Percentiles rank a stretch among this genome's conserved stretches.
These are phyloP conservation scores for Thielaviopsis musarum DNA, from an alignment of 2,329 filamentous ascomycete genomes.

Conservation along the genomic window DNA sequence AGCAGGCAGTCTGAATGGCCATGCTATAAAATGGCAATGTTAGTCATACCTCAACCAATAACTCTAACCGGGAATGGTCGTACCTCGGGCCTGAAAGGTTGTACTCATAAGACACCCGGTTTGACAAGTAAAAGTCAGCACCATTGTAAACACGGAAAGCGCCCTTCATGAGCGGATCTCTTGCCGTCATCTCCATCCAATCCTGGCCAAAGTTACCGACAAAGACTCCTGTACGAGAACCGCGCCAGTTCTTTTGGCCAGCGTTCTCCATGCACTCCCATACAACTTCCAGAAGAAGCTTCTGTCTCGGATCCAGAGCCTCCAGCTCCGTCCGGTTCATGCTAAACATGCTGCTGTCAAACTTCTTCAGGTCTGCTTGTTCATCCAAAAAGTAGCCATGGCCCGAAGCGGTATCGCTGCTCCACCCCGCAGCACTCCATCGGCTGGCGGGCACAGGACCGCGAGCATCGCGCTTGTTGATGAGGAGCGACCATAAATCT, in stretches of 20 bases:
- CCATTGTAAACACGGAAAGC: not conserved
- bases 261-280: conserved; percentile 19
- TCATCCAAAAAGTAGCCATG: not conserved
- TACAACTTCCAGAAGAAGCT: conserved; percentile 16
- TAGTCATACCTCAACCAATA: conserved; percentile 19
- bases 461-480: conserved; percentile 24
- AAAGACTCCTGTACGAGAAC: conserved; percentile 18
- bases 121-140: conserved; percentile 13
- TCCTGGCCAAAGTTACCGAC: conserved; percentile 17
- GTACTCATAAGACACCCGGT: not conserved
- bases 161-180: not conserved
- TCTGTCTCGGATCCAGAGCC: conserved; percentile 18
- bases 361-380: conserved; percentile 23
- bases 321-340: not conserved
- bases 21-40: conserved; percentile 17
- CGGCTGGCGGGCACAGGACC: conserved; percentile 22
- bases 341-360: not conserved
- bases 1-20: conserved; percentile 22
- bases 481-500: conserved; percentile 29
- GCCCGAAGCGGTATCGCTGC: not conserved
- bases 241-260: conserved; percentile 18
- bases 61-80: conserved; percentile 13
- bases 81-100: conserved; percentile 13
- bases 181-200: conserved; percentile 14
- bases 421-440: conserved; percentile 17